Percentiles rank a stretch among this genome's conserved stretches.
Conservation (phyloP, 257 asterid species). For the Phtheirospermum japonicum region DNA sequence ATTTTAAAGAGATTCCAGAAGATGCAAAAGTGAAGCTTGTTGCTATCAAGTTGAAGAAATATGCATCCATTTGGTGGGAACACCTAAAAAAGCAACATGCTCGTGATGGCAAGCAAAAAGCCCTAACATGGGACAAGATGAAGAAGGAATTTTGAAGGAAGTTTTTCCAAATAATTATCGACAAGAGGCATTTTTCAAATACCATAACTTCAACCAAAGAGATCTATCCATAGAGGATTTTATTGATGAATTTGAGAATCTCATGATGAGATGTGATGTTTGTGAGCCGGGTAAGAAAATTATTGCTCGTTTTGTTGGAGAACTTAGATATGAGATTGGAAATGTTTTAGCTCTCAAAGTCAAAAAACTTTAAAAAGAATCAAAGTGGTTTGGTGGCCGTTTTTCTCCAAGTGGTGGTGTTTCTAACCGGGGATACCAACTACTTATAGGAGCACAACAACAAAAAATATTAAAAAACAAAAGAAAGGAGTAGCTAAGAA, state of each 20-base stretch:
- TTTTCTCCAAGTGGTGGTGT: too few relatives aligned
- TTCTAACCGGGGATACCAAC: too few relatives aligned
- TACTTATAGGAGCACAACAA: too few relatives aligned
- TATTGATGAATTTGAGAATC: background rate
- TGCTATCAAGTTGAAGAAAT: too few relatives aligned
- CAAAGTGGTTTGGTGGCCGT: background rate
- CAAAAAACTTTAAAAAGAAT: background rate
- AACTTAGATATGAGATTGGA: background rate
- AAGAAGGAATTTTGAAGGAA: background rate
- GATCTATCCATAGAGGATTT: background rate
- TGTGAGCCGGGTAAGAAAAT: too few relatives aligned
- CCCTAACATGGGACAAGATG: background rate
- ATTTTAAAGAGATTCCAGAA: background rate
- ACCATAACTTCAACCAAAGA: background rate
- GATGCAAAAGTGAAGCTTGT: background rate
- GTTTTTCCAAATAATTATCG: background rate
- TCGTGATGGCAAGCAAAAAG: background rate
- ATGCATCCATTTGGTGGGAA: too few relatives aligned
- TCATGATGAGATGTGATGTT: background rate
- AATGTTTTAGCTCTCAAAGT: background rate
- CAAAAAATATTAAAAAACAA: background rate
- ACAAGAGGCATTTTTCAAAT: background rate
- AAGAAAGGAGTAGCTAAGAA: slow-evolving; percentile 1
- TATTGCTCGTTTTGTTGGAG: background rate
- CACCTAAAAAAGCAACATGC: background rate